Conservation (phyloP, 83 land plant genomes). For the Thuja plicata region DNA sequence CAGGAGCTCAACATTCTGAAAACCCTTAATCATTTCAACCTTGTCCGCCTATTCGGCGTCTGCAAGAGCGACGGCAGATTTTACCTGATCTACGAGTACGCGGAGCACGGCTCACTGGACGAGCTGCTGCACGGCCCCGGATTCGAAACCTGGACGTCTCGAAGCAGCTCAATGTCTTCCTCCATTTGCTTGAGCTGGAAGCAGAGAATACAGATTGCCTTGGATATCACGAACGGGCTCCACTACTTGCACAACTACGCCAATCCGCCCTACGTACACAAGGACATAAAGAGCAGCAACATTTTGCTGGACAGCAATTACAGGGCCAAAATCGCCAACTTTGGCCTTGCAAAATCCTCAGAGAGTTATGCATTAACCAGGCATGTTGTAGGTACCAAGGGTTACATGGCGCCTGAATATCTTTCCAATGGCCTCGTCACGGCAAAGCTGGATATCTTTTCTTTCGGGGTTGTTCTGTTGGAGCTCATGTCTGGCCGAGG, state of each 20-base stretch:
- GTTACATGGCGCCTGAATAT: conserved; percentile 27
- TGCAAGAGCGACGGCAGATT: conserved; percentile 35
- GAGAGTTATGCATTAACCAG: not conserved
- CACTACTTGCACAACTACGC: conserved; percentile 62
- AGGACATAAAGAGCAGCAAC: conserved; percentile 37
- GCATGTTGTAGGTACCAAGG: not conserved
- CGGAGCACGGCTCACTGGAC: conserved; percentile 49
- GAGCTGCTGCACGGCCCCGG: conserved; percentile 24
- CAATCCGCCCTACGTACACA: conserved; percentile 54
- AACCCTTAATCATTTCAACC: conserved; percentile 49
- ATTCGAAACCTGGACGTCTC: not conserved
- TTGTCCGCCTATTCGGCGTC: conserved; percentile 51
- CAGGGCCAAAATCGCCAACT: conserved; percentile 28
- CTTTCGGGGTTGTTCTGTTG: not conserved
- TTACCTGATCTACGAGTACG: conserved; percentile 56
- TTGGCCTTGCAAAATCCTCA: conserved; percentile 17
- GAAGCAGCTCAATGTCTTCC: not conserved
- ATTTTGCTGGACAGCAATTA: conserved; percentile 18
- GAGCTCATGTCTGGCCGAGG: conserved; percentile 28
- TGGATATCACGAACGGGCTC: conserved; percentile 54
- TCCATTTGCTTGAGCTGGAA: conserved; percentile 32
- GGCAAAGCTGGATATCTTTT: not conserved
- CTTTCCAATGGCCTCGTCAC: conserved; percentile 27
- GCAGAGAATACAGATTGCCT: conserved; percentile 45
- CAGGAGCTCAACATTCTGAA: conserved; percentile 44